Conservation (phyloP, 805 yeast genomes). For the Dipodascopsis uninucleata region DNA sequence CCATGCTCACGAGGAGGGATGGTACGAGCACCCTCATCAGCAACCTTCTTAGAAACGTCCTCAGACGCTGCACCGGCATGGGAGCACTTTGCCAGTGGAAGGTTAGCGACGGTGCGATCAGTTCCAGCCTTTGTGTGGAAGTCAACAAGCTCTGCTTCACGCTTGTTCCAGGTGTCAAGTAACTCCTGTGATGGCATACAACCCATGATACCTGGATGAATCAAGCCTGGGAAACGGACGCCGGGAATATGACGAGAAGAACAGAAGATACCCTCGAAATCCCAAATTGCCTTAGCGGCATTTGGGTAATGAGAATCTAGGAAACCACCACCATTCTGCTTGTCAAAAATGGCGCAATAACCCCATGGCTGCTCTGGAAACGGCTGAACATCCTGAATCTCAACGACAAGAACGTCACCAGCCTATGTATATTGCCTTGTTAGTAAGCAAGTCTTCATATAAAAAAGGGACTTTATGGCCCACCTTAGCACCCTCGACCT, state of each 20-base stretch:
- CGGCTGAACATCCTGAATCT: constrained; percentile 52
- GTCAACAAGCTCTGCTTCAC: constrained; percentile 41
- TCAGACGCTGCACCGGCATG: constrained; percentile 42
- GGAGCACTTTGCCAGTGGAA: constrained; percentile 40
- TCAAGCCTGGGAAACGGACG: constrained; percentile 48
- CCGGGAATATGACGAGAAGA: constrained; percentile 50
- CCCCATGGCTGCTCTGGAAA: constrained; percentile 53
- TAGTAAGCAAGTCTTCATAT: background rate
- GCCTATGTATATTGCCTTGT: constrained; percentile 25
- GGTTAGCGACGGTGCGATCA: constrained; percentile 43
- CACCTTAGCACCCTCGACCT: constrained; percentile 42
- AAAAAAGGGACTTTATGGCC: background rate
- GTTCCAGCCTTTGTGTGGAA: constrained; percentile 24
- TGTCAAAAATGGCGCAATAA: constrained; percentile 48
- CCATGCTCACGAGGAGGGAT: constrained; percentile 49
- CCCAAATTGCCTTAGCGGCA: constrained; percentile 51
- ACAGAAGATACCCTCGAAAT: constrained; percentile 50
- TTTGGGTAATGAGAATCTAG: constrained; percentile 48
- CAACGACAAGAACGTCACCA: constrained; percentile 48
- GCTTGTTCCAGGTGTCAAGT: constrained; percentile 44
- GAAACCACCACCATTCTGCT: constrained; percentile 50
- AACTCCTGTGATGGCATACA: constrained; percentile 47
- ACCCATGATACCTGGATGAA: constrained; percentile 52
- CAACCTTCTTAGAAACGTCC: constrained; percentile 36
- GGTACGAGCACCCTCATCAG: constrained; percentile 47